Evolutionary conservation across 441 rosid genomes (phyloP), one percentile per base, ranked within the genome.

Genomic region (Pelargonium australe): DNA sequence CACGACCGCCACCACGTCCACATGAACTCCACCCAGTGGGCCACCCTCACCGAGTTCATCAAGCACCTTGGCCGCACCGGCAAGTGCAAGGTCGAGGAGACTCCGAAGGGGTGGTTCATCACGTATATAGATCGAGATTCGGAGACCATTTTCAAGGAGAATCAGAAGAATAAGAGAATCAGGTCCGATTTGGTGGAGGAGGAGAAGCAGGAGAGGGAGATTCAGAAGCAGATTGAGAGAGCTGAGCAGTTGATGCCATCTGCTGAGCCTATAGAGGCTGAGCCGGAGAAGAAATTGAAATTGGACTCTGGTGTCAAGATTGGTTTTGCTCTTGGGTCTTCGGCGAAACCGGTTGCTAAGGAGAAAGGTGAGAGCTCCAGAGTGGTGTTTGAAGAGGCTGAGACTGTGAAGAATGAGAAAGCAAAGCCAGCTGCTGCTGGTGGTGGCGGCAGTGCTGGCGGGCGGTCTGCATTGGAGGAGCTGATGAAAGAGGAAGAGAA

Each of bases 41-140:
- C 95, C 8, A 88, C 97, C 0, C 73, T 94, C 75, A 94, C 97
- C 0, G 97, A 94, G 82, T 94, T 94, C 37, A 72, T 91, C 43
- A 91, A 94, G 86, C 68, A 94, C 61, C 68, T 94, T 41, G 97
- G 97, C 3, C 80, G 81, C 34, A 81, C 85, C 0, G 99, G 99
- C 5, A 91, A 89, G 88, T 91, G 96, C 62, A 94, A 94, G 76
- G 99, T 94, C 0, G 99, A 94, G 0, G 96, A 94, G 53, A 91
- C 99, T 0, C 96, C 96, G 1, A 94, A 94, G 68, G 97, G 99
- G 2, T 94, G 97, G 99, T 94, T 91, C 63, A 90, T 91, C 62
- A 94, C 99, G 11, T 94, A 94, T 57, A 85, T 89, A 1, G 99
- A 94, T 71, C 76, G 92, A 49, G 99, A 94, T 61, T 88, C 91